Conservation (phyloP, 306 rosid species). For the Sicyos edulis region DNA sequence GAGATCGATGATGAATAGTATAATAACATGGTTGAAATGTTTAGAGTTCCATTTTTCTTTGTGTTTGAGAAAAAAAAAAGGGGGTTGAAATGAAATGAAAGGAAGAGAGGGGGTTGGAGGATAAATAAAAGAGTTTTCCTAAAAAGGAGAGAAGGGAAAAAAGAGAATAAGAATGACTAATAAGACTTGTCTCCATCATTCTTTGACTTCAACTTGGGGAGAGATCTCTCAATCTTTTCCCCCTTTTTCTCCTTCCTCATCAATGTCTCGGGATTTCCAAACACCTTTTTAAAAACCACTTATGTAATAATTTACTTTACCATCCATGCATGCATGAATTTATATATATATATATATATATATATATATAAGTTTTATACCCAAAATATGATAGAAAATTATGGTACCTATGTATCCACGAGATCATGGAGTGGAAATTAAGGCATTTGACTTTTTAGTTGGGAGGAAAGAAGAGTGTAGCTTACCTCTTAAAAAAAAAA, state of each 20-base stretch:
- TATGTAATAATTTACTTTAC: neutral
- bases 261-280: conserved; percentile 22
- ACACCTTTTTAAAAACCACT: neutral
- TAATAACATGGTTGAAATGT: conserved; percentile 9
- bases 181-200: conserved; percentile 20
- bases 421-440: neutral
- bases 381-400: neutral
- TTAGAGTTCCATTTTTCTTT: conserved; percentile 13
- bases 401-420: neutral
- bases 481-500: no score
- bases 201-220: conserved; percentile 21
- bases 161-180: conserved; percentile 11
- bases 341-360: no score
- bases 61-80: neutral
- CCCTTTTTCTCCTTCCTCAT: neutral
- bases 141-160: conserved; percentile 20
- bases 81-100: neutral
- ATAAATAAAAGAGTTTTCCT: neutral
- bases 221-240: conserved; percentile 18
- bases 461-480: no score
- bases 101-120: conserved; percentile 4
- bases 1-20: conserved; percentile 31
- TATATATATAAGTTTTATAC: no score
- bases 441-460: neutral
- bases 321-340: conserved; percentile 18